A percentile compares a stretch with the other conserved stretches of the same genome.
Evolutionary conservation across 331 rosid species (phyloP).

Genomic region (Erythrophleum ivorense): DNA sequence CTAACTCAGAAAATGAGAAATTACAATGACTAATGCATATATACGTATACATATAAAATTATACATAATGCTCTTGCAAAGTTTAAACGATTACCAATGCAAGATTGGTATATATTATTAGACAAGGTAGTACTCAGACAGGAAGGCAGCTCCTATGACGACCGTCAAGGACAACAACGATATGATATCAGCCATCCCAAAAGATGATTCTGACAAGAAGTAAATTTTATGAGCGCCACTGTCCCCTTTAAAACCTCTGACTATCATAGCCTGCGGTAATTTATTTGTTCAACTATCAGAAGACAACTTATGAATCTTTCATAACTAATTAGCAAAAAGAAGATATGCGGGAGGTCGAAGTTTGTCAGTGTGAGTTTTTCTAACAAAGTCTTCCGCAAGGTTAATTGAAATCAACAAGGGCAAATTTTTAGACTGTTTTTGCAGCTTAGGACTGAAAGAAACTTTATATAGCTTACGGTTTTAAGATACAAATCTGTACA

Average conservation of each 20-base stretch:
- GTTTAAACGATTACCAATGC: conserved; percentile 25
- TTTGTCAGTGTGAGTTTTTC: not conserved
- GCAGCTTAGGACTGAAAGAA: conserved; percentile 18
- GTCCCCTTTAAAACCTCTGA: conserved; percentile 93
- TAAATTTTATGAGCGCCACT: conserved; percentile 70
- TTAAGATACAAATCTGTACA: conserved; percentile 2
- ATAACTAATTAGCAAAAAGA: conserved; percentile 12
- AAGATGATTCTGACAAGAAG: conserved; percentile 74
- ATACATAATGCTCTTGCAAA: not conserved
- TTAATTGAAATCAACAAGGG: not conserved
- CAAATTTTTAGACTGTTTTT: conserved; percentile 13
- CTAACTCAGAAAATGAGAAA: conserved; percentile 1
- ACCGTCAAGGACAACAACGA: conserved; percentile 64
- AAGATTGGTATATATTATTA: conserved; percentile 35
- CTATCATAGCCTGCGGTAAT: conserved; percentile 87
- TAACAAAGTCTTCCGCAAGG: not conserved
- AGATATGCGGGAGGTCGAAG: conserved; percentile 15
- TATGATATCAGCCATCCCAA: conserved; percentile 64
- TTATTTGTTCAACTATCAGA: conserved; percentile 38
- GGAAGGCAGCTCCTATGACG: conserved; percentile 64
- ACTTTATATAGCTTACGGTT: not conserved
- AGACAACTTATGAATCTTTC: not conserved
- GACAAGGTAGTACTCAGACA: conserved; percentile 71
- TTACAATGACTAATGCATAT: conserved; percentile 6
- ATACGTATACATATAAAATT: not conserved